Evolutionary conservation across 1,139 yeast genomes (phyloP).

Genomic region (Pneumocystis carinii): DNA sequence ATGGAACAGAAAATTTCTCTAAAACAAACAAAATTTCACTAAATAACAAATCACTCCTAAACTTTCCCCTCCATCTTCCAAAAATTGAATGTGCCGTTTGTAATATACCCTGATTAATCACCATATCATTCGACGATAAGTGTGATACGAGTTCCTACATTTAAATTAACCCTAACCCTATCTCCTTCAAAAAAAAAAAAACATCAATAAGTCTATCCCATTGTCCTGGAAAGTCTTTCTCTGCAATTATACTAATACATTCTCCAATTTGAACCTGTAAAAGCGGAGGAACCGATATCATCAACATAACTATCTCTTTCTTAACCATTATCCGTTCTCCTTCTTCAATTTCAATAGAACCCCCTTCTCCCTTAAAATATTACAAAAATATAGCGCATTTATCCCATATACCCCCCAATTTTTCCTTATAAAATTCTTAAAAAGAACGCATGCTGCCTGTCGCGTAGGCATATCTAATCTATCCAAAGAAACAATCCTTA

Average conservation of each 20-base stretch:
- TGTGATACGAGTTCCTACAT: slow-evolving; percentile 40
- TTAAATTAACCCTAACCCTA: not conserved
- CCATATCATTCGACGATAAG: slow-evolving; percentile 49
- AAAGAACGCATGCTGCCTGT: slow-evolving; percentile 78
- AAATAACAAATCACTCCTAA: slow-evolving; percentile 79
- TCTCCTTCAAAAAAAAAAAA: slow-evolving; percentile 2
- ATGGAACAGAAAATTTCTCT: slow-evolving; percentile 73
- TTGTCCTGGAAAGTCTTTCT: slow-evolving; percentile 80
- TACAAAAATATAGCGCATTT: not conserved
- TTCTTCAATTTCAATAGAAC: slow-evolving; percentile 48
- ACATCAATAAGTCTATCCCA: slow-evolving; percentile 72
- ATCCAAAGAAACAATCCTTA: slow-evolving; percentile 62
- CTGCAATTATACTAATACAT: slow-evolving; percentile 82
- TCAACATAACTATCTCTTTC: slow-evolving; percentile 57
- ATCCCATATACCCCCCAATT: slow-evolving; percentile 44
- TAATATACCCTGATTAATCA: slow-evolving; percentile 68
- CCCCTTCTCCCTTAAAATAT: slow-evolving; percentile 47
- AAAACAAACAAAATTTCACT: slow-evolving; percentile 76
- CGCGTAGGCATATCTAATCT: slow-evolving; percentile 44
- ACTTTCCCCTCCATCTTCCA: slow-evolving; percentile 91
- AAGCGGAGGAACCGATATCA: slow-evolving; percentile 63
- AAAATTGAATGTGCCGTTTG: slow-evolving; percentile 90
- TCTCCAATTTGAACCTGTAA: slow-evolving; percentile 88
- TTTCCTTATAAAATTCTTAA: slow-evolving; percentile 72
- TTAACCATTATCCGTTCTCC: slow-evolving; percentile 59